Percentiles rank a stretch among this genome's conserved stretches.
phyloP scores from a whole-genome alignment of 225 moss, liverwort and hornwort species.

The Sphagnum contortum region DNA sequence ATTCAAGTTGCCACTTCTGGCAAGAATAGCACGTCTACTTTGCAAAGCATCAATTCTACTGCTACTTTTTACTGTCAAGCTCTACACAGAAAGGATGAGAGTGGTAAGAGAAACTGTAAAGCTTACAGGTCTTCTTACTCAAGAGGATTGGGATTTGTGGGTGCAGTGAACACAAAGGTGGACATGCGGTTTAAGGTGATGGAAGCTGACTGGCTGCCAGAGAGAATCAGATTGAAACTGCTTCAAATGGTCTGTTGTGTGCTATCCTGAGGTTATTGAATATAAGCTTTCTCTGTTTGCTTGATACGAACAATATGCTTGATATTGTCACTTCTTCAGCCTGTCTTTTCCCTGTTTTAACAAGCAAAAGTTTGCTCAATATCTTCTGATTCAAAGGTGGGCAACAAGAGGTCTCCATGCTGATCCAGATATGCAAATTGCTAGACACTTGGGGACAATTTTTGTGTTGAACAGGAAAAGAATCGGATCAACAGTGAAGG shows the following conservation, averaged over 20 bases:
- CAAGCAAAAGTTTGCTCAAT: too few species aligned
- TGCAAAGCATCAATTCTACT: background rate
- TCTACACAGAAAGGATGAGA: background rate
- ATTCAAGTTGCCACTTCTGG: background rate
- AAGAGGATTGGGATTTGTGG: background rate
- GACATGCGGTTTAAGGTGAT: slow-evolving; percentile 95
- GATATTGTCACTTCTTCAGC: too few species aligned
- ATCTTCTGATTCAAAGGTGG: too few species aligned
- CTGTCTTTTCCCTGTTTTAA: too few species aligned
- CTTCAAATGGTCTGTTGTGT: slow-evolving; percentile 47
- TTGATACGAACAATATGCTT: slow-evolving; percentile 2
- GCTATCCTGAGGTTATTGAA: slow-evolving; percentile 34
- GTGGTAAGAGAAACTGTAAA: too few species aligned
- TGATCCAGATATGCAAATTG: too few species aligned
- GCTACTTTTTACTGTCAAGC: background rate
- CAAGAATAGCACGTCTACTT: background rate
- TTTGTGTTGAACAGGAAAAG: slow-evolving; percentile 10
- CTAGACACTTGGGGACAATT: too few species aligned
- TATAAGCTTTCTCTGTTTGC: slow-evolving; percentile 24
- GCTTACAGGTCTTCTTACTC: too few species aligned
- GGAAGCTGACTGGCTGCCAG: slow-evolving; percentile 76
- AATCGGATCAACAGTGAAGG: slow-evolving; percentile 94
- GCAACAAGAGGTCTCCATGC: too few species aligned
- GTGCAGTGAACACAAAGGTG: slow-evolving; percentile 87
- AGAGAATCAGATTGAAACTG: slow-evolving; percentile 74